Percentiles rank a stretch among this genome's conserved stretches.
phyloP scores from a whole-genome alignment of 2,329 filamentous ascomycete species.

The Ascochyta clinopodiicola region DNA sequence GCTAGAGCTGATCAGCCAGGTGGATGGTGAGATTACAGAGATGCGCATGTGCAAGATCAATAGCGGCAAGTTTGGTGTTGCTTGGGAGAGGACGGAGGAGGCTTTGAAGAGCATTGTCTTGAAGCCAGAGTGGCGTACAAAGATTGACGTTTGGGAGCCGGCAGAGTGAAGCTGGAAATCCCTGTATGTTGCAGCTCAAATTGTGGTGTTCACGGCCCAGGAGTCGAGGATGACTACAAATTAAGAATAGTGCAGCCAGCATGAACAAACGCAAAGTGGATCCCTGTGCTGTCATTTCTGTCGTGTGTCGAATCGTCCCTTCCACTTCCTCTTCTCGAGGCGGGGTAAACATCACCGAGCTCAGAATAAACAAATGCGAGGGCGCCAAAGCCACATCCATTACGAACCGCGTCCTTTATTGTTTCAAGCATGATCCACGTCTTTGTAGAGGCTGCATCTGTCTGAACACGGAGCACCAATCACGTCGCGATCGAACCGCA shows the following conservation, averaged over 20 bases:
- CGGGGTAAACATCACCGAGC: conserved; percentile 5
- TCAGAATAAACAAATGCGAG: conserved; percentile 6
- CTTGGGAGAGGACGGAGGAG: conserved; percentile 58
- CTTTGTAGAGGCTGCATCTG: conserved; percentile 7
- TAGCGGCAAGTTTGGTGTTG: conserved; percentile 62
- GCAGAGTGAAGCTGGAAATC: background rate
- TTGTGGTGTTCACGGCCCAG: background rate
- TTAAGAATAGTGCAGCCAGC: background rate
- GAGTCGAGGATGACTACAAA: background rate
- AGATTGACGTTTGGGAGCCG: conserved; percentile 39
- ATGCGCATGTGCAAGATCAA: conserved; percentile 64
- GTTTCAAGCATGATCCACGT: conserved; percentile 7
- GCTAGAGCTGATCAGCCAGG: conserved; percentile 50
- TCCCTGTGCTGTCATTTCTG: background rate
- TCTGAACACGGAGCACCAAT: conserved; percentile 21
- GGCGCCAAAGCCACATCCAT: background rate
- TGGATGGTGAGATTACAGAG: conserved; percentile 25
- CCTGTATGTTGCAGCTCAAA: background rate
- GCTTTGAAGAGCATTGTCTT: conserved; percentile 47
- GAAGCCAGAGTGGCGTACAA: conserved; percentile 28
- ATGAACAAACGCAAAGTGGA: background rate
- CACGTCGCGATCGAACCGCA: conserved; percentile 25
- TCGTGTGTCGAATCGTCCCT: background rate
- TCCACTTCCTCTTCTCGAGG: background rate
- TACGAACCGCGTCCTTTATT: background rate